Evolutionary conservation across 2,329 filamentous ascomycete genomes (phyloP), one percentile per base, ranked within the genome.

Genomic region (Aspergillus eucalypticola): DNA sequence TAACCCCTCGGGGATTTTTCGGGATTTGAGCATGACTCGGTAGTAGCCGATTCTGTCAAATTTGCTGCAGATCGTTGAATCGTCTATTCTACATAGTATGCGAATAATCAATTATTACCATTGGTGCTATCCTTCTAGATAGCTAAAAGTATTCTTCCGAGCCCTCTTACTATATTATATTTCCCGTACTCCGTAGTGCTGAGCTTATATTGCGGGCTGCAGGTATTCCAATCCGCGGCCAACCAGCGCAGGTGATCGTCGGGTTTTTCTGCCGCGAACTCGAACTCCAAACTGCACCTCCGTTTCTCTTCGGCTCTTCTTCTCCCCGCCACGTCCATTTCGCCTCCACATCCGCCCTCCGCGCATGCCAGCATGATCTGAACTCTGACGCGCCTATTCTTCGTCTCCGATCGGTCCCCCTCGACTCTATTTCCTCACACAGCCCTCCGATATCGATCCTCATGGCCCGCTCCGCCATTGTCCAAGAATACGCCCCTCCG

Each of bases 401-500:
- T 61, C 46, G 56, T 38, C 27, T 46, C 58, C 50, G 13, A 25
- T 53, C 35, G 19, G 51, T 53, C 21, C 41, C 17, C 48, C 21
- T 60, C 51, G 4, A 35, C 32, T 35, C 11, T 11, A 35, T 51
- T 56, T 48, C 53, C 17, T 54, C 52, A 54, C 55, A 50, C 53
- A 29, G 7, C 25, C 35, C 27, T 23, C 39, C 41, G 38, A 54
- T 15, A 54, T 58, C 58, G 48, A 27, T 51, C 60, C 54, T 54
- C 65, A 79, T 79, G 77, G 75, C 76, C 61, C 73, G 76, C 62
- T 72, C 80, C 38, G 73, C 78, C 58, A 75, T 81, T 59, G 81
- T 82, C 52, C 80, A 82, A 65, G 81, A 83, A 65, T 83, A 83
- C 67, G 76, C 78, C 54, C 71, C 76, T 53, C 76, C 76, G 32